A percentile compares a stretch with the other conserved stretches of the same genome.
Evolutionary conservation across 2,329 filamentous ascomycete genomes (phyloP).

Genomic region (Cercospora beticola): DNA sequence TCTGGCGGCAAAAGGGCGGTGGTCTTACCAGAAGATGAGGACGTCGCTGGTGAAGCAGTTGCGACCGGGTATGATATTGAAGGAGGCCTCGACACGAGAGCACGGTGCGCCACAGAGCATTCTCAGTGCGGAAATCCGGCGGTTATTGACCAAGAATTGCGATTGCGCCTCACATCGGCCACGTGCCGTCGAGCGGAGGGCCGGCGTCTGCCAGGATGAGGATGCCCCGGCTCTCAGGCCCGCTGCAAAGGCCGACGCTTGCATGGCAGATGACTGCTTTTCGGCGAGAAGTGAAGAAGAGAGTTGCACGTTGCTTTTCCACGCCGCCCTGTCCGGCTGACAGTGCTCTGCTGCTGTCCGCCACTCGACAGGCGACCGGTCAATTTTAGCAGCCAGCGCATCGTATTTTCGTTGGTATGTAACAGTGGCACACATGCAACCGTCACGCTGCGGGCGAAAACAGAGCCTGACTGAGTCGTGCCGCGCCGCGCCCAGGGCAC

Average conservation of each 20-base stretch:
- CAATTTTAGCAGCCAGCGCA: conserved; percentile 11
- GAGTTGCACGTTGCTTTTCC: conserved; percentile 5
- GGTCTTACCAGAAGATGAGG: conserved; percentile 3
- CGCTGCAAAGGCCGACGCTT: conserved; percentile 2
- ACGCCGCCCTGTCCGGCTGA: conserved; percentile 2
- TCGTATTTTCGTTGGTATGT: conserved; percentile 11
- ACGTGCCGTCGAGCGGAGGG: not conserved
- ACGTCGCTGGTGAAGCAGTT: not conserved
- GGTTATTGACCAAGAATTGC: not conserved
- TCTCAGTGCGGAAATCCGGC: not conserved
- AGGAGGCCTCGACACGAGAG: not conserved
- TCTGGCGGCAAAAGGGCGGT: conserved; percentile 6
- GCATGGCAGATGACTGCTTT: conserved; percentile 1
- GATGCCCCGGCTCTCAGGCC: not conserved
- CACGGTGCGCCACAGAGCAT: not conserved
- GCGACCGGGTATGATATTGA: not conserved
- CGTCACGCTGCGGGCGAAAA: conserved; percentile 6
- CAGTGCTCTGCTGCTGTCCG: not conserved
- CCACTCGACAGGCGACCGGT: not conserved
- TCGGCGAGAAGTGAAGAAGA: conserved; percentile 7
- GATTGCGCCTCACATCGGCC: not conserved
- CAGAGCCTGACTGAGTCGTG: not conserved
- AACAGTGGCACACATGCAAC: conserved; percentile 6
- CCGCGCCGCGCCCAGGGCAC: not conserved
- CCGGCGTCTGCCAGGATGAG: not conserved